Conservation (phyloP, 208 protist genomes). For the Angomonas deanei region DNA sequence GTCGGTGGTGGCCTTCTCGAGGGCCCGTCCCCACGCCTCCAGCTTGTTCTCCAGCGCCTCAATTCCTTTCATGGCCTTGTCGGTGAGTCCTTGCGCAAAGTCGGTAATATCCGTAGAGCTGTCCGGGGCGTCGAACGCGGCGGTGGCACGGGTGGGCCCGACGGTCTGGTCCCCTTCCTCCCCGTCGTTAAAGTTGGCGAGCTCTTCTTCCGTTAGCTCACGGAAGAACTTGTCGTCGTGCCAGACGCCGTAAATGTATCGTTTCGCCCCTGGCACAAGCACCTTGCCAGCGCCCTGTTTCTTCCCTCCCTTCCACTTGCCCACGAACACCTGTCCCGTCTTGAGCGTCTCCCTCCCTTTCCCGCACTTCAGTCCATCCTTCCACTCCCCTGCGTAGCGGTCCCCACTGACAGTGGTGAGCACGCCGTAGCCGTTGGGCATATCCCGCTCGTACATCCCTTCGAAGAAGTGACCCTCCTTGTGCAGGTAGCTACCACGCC, state of each 20-base stretch:
- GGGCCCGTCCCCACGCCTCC: conserved; percentile 38
- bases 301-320: conserved; percentile 51
- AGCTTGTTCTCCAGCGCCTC: conserved; percentile 42
- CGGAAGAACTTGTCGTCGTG: conserved; percentile 59
- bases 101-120: not conserved
- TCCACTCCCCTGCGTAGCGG: conserved; percentile 59
- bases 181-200: conserved; percentile 23
- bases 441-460: conserved; percentile 62
- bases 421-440: conserved; percentile 58
- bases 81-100: conserved; percentile 11
- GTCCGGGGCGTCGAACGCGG: conserved; percentile 4
- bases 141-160: conserved; percentile 1
- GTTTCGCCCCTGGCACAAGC: conserved; percentile 30
- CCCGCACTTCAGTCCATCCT: conserved; percentile 46
- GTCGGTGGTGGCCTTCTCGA: conserved; percentile 28
- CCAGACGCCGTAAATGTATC: conserved; percentile 61
- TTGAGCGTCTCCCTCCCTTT: conserved; percentile 55
- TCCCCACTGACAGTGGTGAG: conserved; percentile 53
- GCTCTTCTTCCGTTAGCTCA: conserved; percentile 48
- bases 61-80: conserved; percentile 25
- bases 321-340: conserved; percentile 56
- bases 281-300: conserved; percentile 64
- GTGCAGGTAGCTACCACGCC: conserved; percentile 56
- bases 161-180: conserved; percentile 27
- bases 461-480: conserved; percentile 63